Conservation (phyloP, 1,284 basidiomycete species). For the Macrocystidia cucumis region DNA sequence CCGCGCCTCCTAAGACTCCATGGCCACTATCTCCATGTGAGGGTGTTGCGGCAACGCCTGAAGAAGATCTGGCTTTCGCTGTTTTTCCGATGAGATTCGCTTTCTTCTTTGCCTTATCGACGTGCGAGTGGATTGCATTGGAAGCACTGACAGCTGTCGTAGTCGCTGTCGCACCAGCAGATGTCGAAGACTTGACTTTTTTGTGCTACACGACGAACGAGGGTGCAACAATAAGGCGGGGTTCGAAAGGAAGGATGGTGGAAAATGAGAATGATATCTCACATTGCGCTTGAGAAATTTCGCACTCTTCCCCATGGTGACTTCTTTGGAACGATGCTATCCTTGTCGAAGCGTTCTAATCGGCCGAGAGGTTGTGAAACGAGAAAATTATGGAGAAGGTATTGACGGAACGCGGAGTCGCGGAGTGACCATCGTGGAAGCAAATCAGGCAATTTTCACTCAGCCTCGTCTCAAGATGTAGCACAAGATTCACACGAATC, state of each 20-base stretch:
- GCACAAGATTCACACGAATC: no score
- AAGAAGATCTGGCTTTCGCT: constrained; percentile 30
- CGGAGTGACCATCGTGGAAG: no score
- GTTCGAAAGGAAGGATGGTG: background rate
- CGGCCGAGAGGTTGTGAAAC: no score
- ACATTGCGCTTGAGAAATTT: constrained; percentile 41
- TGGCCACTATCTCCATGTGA: constrained; percentile 15
- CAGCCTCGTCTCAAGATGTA: no score
- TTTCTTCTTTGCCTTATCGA: constrained; percentile 33
- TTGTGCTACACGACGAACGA: no score
- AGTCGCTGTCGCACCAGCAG: constrained; percentile 10
- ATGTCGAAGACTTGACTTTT: constrained; percentile 22
- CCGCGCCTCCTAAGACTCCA: constrained; percentile 62
- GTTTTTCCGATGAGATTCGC: constrained; percentile 37
- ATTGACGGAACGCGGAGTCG: no score
- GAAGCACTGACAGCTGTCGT: constrained; percentile 10
- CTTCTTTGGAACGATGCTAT: no score
- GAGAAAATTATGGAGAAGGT: no score
- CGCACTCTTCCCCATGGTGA: constrained; percentile 42
- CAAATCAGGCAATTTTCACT: no score
- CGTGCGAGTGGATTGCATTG: constrained; percentile 22
- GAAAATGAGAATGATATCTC: constrained; percentile 13
- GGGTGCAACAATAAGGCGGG: no score
- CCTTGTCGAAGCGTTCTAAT: no score
- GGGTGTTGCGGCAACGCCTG: no score